These are phyloP conservation scores for Zelonia costaricensis DNA, from an alignment of 208 protist species.

Conservation along the genomic window DNA sequence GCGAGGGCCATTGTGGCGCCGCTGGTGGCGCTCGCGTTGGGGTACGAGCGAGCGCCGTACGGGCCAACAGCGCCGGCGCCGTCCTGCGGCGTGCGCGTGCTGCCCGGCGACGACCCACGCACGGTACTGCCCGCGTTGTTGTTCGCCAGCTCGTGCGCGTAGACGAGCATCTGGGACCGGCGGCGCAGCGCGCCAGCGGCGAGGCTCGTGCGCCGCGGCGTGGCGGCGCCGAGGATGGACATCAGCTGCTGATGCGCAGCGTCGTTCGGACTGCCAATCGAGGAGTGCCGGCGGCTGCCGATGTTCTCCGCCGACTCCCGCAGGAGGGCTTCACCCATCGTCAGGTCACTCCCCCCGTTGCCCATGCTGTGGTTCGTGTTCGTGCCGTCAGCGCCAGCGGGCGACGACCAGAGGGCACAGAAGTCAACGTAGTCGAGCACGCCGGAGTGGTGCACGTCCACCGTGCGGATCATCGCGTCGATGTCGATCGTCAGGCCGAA, in stretches of 20 bases:
- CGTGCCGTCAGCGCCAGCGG: neutral
- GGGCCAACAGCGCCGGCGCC: no score
- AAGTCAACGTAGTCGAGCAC: slow-evolving; percentile 75
- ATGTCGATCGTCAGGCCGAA: slow-evolving; percentile 87
- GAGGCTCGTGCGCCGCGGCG: slow-evolving; percentile 14
- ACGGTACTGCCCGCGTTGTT: no score
- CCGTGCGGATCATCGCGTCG: slow-evolving; percentile 51
- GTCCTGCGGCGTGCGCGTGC: neutral
- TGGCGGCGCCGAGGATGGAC: slow-evolving; percentile 7
- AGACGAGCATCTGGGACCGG: neutral
- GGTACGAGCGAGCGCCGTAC: no score
- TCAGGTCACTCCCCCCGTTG: neutral
- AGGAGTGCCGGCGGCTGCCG: neutral
- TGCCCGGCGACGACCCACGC: neutral
- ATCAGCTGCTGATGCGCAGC: slow-evolving; percentile 14
- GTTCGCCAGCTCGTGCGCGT: neutral
- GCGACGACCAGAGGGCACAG: slow-evolving; percentile 56
- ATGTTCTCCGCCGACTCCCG: slow-evolving; percentile 11
- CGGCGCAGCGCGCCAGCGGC: slow-evolving; percentile 4
- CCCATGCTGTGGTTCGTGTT: neutral
- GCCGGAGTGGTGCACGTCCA: slow-evolving; percentile 53
- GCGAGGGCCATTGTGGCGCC: neutral
- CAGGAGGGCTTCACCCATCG: slow-evolving; percentile 7
- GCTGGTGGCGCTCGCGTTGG: no score
- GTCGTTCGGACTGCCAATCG: neutral